Conservation (phyloP, 192 early-diverging fungal genomes). For the Funneliformis mosseae region DNA sequence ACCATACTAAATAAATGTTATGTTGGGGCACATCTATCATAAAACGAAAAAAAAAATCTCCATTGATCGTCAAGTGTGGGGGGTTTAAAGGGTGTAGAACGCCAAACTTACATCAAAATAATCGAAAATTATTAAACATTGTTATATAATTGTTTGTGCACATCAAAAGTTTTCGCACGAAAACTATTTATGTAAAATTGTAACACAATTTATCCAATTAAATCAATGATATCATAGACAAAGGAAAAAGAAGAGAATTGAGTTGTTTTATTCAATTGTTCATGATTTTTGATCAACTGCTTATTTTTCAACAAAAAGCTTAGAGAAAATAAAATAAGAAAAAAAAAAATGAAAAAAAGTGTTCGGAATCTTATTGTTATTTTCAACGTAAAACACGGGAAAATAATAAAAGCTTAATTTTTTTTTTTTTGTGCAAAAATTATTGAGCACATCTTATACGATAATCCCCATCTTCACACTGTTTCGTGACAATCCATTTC, state of each 20-base stretch:
- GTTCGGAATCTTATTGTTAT: background rate
- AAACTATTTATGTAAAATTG: background rate
- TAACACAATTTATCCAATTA: background rate
- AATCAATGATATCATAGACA: background rate
- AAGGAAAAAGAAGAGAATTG: background rate
- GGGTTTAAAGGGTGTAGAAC: background rate
- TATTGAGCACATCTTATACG: conserved; percentile 18
- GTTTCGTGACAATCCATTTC: conserved; percentile 23
- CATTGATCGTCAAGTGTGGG: background rate
- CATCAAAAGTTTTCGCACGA: background rate
- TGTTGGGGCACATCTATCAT: background rate
- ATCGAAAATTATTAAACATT: background rate
- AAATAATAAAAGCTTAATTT: background rate
- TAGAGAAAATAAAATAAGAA: background rate
- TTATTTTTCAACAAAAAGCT: background rate
- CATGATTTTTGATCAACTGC: background rate
- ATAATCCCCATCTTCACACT: conserved; percentile 21
- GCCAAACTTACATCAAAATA: background rate
- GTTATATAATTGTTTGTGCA: no score
- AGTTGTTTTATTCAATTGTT: background rate
- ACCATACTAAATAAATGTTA: no score
- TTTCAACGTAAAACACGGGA: background rate
- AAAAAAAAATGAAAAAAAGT: background rate
- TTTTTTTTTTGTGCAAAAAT: background rate
- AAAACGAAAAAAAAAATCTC: background rate